phyloP scores from a whole-genome alignment of 306 rosid species.

The Rosa persica region DNA sequence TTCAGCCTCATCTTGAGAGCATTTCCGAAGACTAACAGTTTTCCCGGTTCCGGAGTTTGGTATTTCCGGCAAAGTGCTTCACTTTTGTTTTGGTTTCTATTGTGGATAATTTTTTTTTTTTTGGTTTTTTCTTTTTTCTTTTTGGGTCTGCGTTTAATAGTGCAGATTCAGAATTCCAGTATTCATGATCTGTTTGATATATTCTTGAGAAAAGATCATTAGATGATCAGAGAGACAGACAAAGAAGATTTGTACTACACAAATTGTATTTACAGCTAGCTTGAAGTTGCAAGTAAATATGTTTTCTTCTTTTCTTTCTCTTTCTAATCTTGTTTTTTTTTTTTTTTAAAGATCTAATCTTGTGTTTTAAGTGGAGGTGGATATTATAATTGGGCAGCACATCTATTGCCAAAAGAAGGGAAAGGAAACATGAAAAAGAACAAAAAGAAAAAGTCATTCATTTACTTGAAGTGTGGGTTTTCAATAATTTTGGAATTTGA shows the following conservation, averaged over 20 bases:
- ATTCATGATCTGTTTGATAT: slow-evolving; percentile 24
- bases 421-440: neutral
- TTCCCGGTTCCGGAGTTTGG: slow-evolving; percentile 37
- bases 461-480: neutral
- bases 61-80: slow-evolving; percentile 1
- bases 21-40: slow-evolving; percentile 57
- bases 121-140: slow-evolving; percentile 2
- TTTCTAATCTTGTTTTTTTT: slow-evolving; percentile 7
- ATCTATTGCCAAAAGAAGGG: slow-evolving; percentile 7
- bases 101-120: slow-evolving; percentile 58
- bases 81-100: slow-evolving; percentile 20
- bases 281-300: slow-evolving; percentile 33
- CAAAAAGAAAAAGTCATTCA: neutral
- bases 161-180: slow-evolving; percentile 31
- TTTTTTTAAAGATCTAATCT: too few species aligned
- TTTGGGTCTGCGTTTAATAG: slow-evolving; percentile 25
- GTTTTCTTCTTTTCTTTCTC: slow-evolving; percentile 10
- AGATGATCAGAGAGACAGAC: neutral
- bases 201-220: slow-evolving; percentile 7
- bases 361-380: slow-evolving; percentile 9
- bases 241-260: neutral
- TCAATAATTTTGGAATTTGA: neutral
- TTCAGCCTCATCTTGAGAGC: slow-evolving; percentile 77
- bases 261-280: slow-evolving; percentile 28
- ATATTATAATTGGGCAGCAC: neutral